These are phyloP conservation scores for Boletus fagicola DNA, from an alignment of 768 basidiomycete species.

Conservation along the genomic window DNA sequence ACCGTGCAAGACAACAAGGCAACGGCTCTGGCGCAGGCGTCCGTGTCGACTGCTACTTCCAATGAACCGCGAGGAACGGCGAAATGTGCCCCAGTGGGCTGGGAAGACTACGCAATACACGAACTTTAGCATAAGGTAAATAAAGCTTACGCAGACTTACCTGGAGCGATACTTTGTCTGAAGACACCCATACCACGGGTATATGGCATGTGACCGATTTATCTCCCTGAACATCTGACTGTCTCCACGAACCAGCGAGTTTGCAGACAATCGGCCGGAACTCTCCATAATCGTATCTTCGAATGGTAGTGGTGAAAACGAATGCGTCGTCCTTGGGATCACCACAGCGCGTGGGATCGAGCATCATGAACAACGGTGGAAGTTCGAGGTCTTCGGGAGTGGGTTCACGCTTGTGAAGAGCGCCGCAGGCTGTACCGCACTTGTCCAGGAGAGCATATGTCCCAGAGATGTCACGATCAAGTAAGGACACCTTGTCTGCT, in stretches of 20 bases:
- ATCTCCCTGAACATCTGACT: constrained; percentile 48
- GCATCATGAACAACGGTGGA: constrained; percentile 70
- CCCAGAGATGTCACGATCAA: constrained; percentile 84
- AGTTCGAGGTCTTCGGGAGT: constrained; percentile 43
- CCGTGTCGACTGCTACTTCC: constrained; percentile 49
- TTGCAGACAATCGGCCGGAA: constrained; percentile 73
- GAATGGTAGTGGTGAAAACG: constrained; percentile 77
- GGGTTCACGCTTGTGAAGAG: constrained; percentile 66
- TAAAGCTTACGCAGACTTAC: constrained; percentile 38
- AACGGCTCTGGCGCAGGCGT: constrained; percentile 71
- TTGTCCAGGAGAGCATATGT: constrained; percentile 74
- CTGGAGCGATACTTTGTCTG: constrained; percentile 48
- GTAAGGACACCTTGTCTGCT: constrained; percentile 39
- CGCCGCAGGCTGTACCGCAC: constrained; percentile 86
- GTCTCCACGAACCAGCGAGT: constrained; percentile 77
- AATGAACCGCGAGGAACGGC: constrained; percentile 58
- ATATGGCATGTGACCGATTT: constrained; percentile 57
- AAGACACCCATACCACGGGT: constrained; percentile 62
- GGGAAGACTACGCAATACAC: constrained; percentile 45
- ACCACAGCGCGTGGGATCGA: constrained; percentile 83
- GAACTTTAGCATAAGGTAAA: not conserved
- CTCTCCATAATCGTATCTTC: constrained; percentile 80
- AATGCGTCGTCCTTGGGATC: constrained; percentile 75
- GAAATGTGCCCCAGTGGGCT: constrained; percentile 56
- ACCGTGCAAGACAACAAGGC: constrained; percentile 79